A percentile compares a stretch with the other conserved stretches of the same genome.
phyloP scores from a whole-genome alignment of 768 basidiomycete species.

The Mycena haematopus region DNA sequence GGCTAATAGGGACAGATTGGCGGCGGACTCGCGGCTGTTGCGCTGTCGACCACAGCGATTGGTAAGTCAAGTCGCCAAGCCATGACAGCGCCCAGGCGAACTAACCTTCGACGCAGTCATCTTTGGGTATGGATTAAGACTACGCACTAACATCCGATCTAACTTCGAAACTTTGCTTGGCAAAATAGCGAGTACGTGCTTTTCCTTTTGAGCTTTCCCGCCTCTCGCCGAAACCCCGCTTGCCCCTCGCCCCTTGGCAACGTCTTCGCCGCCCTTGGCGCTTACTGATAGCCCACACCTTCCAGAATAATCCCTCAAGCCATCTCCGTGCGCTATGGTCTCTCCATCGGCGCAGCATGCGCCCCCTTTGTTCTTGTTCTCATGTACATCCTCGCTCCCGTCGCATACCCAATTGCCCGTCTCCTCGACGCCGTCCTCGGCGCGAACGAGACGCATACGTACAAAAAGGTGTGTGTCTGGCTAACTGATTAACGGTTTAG shows the following conservation, averaged over 20 bases:
- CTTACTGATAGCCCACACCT: not conserved
- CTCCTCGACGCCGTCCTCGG: slow-evolving; percentile 87
- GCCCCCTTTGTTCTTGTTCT: slow-evolving; percentile 68
- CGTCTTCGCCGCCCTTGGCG: not conserved
- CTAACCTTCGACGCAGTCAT: slow-evolving; percentile 58
- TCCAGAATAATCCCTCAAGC: slow-evolving; percentile 71
- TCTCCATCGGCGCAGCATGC: slow-evolving; percentile 81
- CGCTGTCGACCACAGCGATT: slow-evolving; percentile 78
- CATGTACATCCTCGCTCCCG: slow-evolving; percentile 53
- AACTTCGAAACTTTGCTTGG: slow-evolving; percentile 34
- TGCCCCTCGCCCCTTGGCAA: not conserved
- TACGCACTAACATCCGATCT: not conserved
- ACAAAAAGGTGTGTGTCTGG: slow-evolving; percentile 59
- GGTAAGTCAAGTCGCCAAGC: slow-evolving; percentile 48
- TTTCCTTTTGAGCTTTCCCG: not conserved
- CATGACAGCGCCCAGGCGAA: not conserved
- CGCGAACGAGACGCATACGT: slow-evolving; percentile 62
- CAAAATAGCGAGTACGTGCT: slow-evolving; percentile 65
- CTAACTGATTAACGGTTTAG: too few species aligned
- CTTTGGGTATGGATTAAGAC: slow-evolving; percentile 66
- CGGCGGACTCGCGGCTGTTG: slow-evolving; percentile 78
- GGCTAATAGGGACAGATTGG: slow-evolving; percentile 44
- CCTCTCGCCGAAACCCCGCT: not conserved
- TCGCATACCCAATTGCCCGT: slow-evolving; percentile 84
- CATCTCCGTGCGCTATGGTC: slow-evolving; percentile 78